Conservation (phyloP, 805 yeast genomes). For the Starmerella gropengiesseri region DNA sequence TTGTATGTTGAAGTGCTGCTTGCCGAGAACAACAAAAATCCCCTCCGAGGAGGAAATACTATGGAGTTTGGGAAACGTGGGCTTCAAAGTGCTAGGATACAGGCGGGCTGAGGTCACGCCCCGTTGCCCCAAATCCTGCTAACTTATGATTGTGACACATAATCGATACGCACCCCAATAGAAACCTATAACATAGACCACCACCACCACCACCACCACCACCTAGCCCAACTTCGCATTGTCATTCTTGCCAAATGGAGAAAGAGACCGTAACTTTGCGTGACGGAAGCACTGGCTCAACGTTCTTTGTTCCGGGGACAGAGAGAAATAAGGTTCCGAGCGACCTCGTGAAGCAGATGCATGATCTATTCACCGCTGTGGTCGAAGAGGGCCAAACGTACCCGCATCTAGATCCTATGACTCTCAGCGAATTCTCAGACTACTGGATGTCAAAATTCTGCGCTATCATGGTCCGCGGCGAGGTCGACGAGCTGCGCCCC, state of each 20-base stretch:
- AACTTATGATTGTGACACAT: too few species aligned
- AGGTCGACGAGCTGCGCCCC: conserved; percentile 22
- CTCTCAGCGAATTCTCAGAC: conserved; percentile 42
- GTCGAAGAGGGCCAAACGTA: conserved; percentile 68
- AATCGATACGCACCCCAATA: too few species aligned
- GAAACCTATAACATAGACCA: not conserved
- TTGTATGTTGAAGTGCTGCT: too few species aligned
- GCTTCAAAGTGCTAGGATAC: too few species aligned
- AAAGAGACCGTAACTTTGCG: conserved; percentile 24
- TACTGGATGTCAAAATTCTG: conserved; percentile 62
- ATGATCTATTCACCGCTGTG: conserved; percentile 48
- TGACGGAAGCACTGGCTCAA: conserved; percentile 40
- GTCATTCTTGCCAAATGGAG: conserved; percentile 1
- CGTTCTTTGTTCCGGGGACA: conserved; percentile 46
- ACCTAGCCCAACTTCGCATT: too few species aligned
- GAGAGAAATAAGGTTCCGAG: conserved; percentile 38
- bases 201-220: not conserved
- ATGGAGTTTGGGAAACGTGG: too few species aligned
- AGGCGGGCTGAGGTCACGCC: too few species aligned
- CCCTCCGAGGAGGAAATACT: too few species aligned
- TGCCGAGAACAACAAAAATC: too few species aligned
- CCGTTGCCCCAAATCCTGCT: too few species aligned
- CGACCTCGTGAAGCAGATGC: conserved; percentile 38
- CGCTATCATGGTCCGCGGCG: conserved; percentile 48
- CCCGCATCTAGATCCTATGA: conserved; percentile 36